Percentiles rank a stretch among this genome's conserved stretches.
These are phyloP conservation scores for Cercospora brassicicola DNA, from an alignment of 2,329 filamentous ascomycete genomes.

Conservation along the genomic window DNA sequence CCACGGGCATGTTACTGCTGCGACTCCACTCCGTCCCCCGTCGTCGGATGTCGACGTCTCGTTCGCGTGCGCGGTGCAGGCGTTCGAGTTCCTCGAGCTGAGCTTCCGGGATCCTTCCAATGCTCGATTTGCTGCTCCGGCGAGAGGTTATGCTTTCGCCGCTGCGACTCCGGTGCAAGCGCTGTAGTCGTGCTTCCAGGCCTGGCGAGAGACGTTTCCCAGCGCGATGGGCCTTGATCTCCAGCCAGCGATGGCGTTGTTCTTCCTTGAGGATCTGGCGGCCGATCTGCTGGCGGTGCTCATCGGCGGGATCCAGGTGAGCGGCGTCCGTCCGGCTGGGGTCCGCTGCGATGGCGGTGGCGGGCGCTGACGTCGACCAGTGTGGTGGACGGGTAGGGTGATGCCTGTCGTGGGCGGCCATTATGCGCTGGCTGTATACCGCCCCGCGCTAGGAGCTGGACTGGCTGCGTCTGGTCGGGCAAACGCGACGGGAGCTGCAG, in stretches of 20 bases:
- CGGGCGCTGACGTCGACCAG: not conserved
- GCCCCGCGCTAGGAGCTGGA: not conserved
- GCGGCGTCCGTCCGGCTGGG: not conserved
- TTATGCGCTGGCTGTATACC: not conserved
- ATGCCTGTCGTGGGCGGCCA: constrained; percentile 15
- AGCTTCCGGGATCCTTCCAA: constrained; percentile 69
- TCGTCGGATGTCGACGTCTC: constrained; percentile 60
- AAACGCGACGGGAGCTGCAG: not conserved
- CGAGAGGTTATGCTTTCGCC: constrained; percentile 21
- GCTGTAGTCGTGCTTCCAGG: constrained; percentile 47
- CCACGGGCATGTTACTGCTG: constrained; percentile 41
- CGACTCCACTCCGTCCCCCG: constrained; percentile 65
- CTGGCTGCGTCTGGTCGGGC: not conserved
- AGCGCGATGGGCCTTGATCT: constrained; percentile 32
- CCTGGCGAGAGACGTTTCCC: constrained; percentile 41
- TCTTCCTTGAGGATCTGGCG: constrained; percentile 35
- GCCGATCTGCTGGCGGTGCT: constrained; percentile 13
- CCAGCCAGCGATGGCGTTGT: constrained; percentile 13
- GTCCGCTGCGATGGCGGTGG: constrained; percentile 2
- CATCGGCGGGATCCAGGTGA: not conserved
- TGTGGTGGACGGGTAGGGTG: not conserved
- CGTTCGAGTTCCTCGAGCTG: constrained; percentile 70
- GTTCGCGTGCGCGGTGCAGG: constrained; percentile 57
- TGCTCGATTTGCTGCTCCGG: constrained; percentile 36
- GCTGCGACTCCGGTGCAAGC: constrained; percentile 44